Conservation (phyloP, 129 eudicot species). For the carrot (Daucus carota) region DNA sequence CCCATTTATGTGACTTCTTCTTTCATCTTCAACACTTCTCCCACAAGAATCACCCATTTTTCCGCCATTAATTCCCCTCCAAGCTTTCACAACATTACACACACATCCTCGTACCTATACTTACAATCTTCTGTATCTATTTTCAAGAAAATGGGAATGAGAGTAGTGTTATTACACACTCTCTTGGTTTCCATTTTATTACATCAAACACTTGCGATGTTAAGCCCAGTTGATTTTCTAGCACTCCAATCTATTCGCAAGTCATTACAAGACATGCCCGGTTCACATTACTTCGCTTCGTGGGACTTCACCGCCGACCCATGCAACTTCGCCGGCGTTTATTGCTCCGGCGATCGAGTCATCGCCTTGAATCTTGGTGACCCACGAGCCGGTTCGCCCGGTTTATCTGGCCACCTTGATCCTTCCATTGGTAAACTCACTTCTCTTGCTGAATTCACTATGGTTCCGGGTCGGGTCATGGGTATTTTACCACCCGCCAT, state of each 20-base stretch:
- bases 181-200: conserved; percentile 14
- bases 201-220: conserved; percentile 27
- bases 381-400: conserved; percentile 68
- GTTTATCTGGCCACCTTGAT: conserved; percentile 56
- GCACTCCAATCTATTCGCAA: conserved; percentile 57
- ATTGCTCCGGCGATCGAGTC: conserved; percentile 51
- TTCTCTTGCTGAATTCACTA: conserved; percentile 48
- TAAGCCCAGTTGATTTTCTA: conserved; percentile 59
- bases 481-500: conserved; percentile 50
- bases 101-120: neutral
- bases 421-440: conserved; percentile 61
- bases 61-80: neutral
- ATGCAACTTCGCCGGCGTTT: conserved; percentile 73
- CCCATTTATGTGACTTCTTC: neutral
- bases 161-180: neutral
- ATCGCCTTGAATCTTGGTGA: conserved; percentile 67
- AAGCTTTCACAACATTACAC: neutral
- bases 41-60: neutral
- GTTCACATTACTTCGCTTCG: conserved; percentile 50
- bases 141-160: neutral
- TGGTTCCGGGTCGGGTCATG: conserved; percentile 67
- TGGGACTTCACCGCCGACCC: conserved; percentile 96
- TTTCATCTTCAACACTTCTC: neutral
- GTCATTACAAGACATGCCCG: conserved; percentile 55
- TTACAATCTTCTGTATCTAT: neutral